A percentile compares a stretch with the other conserved stretches of the same genome.
These are phyloP conservation scores for Geoglossum cookeanum DNA, from an alignment of 2,329 filamentous ascomycete species.

Conservation along the genomic window DNA sequence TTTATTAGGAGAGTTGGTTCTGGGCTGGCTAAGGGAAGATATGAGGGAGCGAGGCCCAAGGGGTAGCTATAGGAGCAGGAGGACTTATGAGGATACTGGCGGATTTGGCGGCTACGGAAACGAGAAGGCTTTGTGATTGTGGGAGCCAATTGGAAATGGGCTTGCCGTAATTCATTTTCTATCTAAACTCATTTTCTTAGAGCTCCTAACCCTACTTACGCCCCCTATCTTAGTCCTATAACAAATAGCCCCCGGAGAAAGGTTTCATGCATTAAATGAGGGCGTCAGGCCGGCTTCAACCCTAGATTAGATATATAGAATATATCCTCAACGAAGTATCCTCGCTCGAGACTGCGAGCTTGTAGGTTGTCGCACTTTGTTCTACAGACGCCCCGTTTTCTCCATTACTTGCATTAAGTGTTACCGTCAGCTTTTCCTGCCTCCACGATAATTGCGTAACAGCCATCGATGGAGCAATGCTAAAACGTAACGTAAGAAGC, in stretches of 20 bases:
- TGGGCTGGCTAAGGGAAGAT: slow-evolving; percentile 73
- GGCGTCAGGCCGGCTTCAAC: background rate
- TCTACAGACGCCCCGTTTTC: slow-evolving; percentile 8
- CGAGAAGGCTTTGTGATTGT: slow-evolving; percentile 24
- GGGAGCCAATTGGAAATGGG: background rate
- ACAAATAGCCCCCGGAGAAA: background rate
- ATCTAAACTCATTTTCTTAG: background rate
- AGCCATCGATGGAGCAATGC: slow-evolving; percentile 40
- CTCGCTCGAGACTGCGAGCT: slow-evolving; percentile 23
- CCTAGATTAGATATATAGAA: slow-evolving; percentile 1
- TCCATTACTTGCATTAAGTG: background rate
- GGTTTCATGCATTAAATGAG: background rate
- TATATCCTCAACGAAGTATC: slow-evolving; percentile 20
- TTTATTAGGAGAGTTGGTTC: slow-evolving; percentile 66
- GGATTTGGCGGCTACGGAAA: slow-evolving; percentile 45
- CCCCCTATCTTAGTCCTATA: background rate
- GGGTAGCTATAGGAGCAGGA: slow-evolving; percentile 36
- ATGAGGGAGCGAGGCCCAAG: slow-evolving; percentile 61
- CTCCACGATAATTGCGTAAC: slow-evolving; percentile 53
- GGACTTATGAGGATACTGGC: slow-evolving; percentile 32
- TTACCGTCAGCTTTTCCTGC: slow-evolving; percentile 20
- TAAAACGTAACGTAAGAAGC: slow-evolving; percentile 11
- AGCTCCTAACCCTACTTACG: background rate
- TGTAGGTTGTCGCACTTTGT: slow-evolving; percentile 8
- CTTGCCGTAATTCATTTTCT: background rate